Evolutionary conservation across 75 land plant species (phyloP), one percentile per base, ranked within the genome.

Genomic region (Pinus albicaulis): DNA sequence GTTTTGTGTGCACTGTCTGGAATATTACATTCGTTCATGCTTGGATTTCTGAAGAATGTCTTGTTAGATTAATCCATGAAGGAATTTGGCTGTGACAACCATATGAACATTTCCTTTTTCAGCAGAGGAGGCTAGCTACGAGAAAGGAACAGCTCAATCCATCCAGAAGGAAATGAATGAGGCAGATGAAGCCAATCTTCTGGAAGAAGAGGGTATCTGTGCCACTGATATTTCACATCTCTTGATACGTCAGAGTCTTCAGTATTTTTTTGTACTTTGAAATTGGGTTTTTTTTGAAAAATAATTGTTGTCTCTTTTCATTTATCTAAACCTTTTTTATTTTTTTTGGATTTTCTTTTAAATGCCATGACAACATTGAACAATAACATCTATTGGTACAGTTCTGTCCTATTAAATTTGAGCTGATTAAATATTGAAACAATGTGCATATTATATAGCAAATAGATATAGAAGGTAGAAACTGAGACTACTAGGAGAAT

Each of bases 151-250:
- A 72, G 79, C 80, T 36, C 80, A 79, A 55, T 55, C 77, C 74
- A 78, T 92, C 3, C 88, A 85, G 31, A 88, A 80, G 66, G 92
- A 90, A 82, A 83, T 94, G 75, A 71, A 77, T 28, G 86, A 90
- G 22, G 93, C 95, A 38, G 91, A 92, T 84, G 92, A 94, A 70
- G 76, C 82, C 19, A 94, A 90, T 82, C 86, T 92, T 71, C 83
- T 94, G 69, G 93, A 92, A 57, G 98, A 94, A 90, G 88, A 88
- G 86, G 98, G 98, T 92, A 60, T 57, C 57, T 72, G 34, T 72
- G 28, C 57, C 56, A 41, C 20, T 38, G 71, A 20, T 38, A 20
- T 36, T 61, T n/a, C n/a, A 41, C 23, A 13, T 68, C n/a, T 68
- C 41, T 68, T 1, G 71, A 68, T 44, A 66, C 10, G 0, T 68